Conservation (phyloP, 345 rosid genomes). For the Salix koriyanagi region DNA sequence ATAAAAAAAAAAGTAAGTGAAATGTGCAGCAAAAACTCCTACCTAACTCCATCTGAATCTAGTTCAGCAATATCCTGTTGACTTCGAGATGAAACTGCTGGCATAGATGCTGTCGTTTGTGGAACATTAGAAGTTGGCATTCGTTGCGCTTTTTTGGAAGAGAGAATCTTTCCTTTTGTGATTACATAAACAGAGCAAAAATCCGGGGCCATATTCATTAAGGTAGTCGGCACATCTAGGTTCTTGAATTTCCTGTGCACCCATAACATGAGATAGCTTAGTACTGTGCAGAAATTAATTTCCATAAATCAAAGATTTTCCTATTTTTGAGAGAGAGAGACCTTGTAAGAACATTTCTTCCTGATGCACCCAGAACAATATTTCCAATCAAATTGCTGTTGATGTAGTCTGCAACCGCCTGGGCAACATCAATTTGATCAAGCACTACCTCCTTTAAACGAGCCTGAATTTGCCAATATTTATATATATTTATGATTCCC, state of each 20-base stretch:
- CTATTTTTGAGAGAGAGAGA: constrained; percentile 5
- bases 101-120: constrained; percentile 42
- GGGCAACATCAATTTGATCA: constrained; percentile 56
- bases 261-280: not conserved
- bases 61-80: constrained; percentile 22
- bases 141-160: constrained; percentile 50
- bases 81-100: constrained; percentile 22
- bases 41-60: constrained; percentile 43
- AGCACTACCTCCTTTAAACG: constrained; percentile 52
- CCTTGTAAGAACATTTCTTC: constrained; percentile 63
- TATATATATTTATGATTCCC: not conserved
- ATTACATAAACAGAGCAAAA: constrained; percentile 74
- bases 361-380: constrained; percentile 60
- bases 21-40: not conserved
- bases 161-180: constrained; percentile 64
- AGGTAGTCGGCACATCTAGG: constrained; percentile 42
- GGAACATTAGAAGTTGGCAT: constrained; percentile 39
- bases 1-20: not conserved
- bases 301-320: not conserved
- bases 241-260: constrained; percentile 44
- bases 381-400: constrained; percentile 49
- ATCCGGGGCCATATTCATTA: constrained; percentile 59
- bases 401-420: constrained; percentile 55
- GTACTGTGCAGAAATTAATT: not conserved
- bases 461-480: constrained; percentile 35